Evolutionary conservation across 1,284 basidiomycete genomes (phyloP).

Genomic region (Phaffia rhodozyma): DNA sequence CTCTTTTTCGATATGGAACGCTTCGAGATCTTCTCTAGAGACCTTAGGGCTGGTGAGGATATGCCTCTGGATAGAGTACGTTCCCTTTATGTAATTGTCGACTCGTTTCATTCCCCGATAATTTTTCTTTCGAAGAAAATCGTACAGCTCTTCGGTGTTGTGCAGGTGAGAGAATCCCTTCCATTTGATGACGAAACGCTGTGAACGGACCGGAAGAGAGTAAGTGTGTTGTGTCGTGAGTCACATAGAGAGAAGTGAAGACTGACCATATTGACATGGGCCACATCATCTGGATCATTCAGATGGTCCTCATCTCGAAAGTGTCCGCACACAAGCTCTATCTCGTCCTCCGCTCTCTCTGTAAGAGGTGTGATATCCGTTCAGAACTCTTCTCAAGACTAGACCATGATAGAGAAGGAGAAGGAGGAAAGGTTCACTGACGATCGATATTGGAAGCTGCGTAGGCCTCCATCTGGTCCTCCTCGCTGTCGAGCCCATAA

Average conservation of each 20-base stretch:
- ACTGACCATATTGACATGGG: conserved; percentile 72
- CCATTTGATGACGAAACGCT: conserved; percentile 96
- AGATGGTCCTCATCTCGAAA: conserved; percentile 65
- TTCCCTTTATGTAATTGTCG: conserved; percentile 93
- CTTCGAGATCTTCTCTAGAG: conserved; percentile 78
- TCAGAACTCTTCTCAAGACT: conserved; percentile 32
- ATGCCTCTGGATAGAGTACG: conserved; percentile 55
- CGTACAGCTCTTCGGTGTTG: conserved; percentile 94
- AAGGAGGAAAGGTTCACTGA: neutral
- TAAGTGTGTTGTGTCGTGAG: conserved; percentile 10
- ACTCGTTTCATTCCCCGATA: conserved; percentile 92
- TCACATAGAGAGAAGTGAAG: conserved; percentile 9
- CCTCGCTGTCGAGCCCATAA: conserved; percentile 49
- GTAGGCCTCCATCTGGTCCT: conserved; percentile 43
- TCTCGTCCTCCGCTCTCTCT: conserved; percentile 68
- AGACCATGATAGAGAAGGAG: conserved; percentile 38
- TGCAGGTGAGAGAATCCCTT: conserved; percentile 86
- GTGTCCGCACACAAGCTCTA: conserved; percentile 73
- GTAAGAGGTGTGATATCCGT: conserved; percentile 23
- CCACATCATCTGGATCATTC: conserved; percentile 62
- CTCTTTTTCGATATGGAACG: conserved; percentile 40
- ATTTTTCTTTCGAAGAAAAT: conserved; percentile 51
- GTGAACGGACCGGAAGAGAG: conserved; percentile 6
- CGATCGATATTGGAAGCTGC: neutral
- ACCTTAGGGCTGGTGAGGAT: conserved; percentile 56